Conservation (phyloP, 345 rosid species). For the Lepidium aucheri region DNA sequence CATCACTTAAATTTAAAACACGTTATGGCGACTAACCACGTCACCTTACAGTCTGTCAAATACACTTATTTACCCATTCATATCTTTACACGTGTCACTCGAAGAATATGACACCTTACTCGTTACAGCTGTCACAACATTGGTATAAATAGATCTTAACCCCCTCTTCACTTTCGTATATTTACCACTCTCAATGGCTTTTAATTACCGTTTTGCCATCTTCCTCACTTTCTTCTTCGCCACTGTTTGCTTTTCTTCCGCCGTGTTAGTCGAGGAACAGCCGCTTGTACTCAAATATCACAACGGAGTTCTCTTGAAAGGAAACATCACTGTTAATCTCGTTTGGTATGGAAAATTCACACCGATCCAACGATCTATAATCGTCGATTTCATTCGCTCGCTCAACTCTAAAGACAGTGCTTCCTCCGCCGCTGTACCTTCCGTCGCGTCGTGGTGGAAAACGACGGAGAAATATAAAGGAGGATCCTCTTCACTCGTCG, state of each 20-base stretch:
- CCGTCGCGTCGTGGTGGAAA: conserved; percentile 34
- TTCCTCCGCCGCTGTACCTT: conserved; percentile 12
- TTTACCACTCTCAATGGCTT: conserved; percentile 27
- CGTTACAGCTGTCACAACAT: conserved; percentile 16
- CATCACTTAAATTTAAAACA: conserved; percentile 17
- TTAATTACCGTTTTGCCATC: conserved; percentile 30
- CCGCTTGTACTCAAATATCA: conserved; percentile 41
- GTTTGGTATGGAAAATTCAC: conserved; percentile 31
- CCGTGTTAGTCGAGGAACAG: conserved; percentile 65
- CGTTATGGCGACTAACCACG: conserved; percentile 20
- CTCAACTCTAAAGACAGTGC: conserved; percentile 2
- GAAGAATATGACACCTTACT: conserved; percentile 6
- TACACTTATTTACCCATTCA: conserved; percentile 1
- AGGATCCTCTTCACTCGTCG: conserved; percentile 20
- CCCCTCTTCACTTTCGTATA: neutral
- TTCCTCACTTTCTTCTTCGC: conserved; percentile 15
- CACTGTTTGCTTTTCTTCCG: conserved; percentile 11
- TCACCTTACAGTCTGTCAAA: conserved; percentile 25
- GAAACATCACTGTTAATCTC: conserved; percentile 18
- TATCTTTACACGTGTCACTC: neutral
- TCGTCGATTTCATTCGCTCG: conserved; percentile 27
- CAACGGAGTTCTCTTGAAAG: conserved; percentile 22
- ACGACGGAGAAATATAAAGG: conserved; percentile 31
- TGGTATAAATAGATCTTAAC: conserved; percentile 16
- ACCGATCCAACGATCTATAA: conserved; percentile 22